Evolutionary conservation across 495 filamentous ascomycete genomes (phyloP), one percentile per base, ranked within the genome.

Genomic region (Xylaria scruposa): DNA sequence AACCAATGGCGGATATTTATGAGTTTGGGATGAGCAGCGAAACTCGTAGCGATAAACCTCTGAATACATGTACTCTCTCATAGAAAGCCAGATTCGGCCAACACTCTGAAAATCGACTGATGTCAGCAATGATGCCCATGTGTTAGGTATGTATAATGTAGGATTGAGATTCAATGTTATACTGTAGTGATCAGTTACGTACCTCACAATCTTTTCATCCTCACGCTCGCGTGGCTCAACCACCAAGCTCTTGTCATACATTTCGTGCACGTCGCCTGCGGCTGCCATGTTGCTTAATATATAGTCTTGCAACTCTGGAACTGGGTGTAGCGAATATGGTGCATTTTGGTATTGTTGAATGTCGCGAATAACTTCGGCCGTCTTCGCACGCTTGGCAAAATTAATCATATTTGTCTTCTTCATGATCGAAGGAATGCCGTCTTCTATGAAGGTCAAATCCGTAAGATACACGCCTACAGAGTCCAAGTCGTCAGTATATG

Each of bases 331-430:
- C 7, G 93, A 90, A 77, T 99, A 99, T 33, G 94, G 94, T 21
- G 96, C 93, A 75, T 97, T 97, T 79, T 99, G 97, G 78, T 97
- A 98, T 80, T 97, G 94, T 81, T 98, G 97, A 70, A 99, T 98
- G 79, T 98, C 95, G 51, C 93, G 92, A 73, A 99, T 98, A 58
- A 98, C 96, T 78, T 97, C 96, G 31, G 96, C 97, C 19, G 96
- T 97, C 85, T 98, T 98, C 54, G 94, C 92, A 44, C 97, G 92
- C 85, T 99, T 98, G 77, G 93, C 94, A 81, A 98, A 99, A 84
- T 99, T 98, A 84, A 98, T 99, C 77, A 97, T 85, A 77, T 96
- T 92, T 24, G 94, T 95, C 77, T 95, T 95, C 80, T 97, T 98
- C 80, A 95, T 92, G 74, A 97, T 89, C 26, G 94, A 97, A 19